Evolutionary conservation across 805 yeast species (phyloP).

Genomic region (Lipomyces yamadae): DNA sequence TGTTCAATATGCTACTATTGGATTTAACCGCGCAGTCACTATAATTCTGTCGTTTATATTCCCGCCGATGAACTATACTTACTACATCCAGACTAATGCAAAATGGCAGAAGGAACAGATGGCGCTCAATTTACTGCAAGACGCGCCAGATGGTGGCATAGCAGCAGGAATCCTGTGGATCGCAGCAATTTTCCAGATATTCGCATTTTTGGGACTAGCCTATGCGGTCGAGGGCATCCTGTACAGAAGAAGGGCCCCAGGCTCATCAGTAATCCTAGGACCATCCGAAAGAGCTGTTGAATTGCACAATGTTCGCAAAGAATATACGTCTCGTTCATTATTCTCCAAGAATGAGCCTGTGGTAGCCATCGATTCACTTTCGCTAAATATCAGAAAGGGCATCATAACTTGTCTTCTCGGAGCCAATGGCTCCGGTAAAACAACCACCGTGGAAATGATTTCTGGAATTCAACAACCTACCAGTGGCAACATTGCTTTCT

Average conservation of each 20-base stretch:
- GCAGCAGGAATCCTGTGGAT: conserved; percentile 21
- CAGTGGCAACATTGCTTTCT: conserved; percentile 39
- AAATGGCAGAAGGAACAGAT: conserved; percentile 7
- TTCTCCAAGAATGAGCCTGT: conserved; percentile 19
- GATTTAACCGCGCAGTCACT: conserved; percentile 18
- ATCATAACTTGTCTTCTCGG: conserved; percentile 45
- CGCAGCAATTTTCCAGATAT: conserved; percentile 12
- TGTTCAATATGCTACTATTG: conserved; percentile 30
- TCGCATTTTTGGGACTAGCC: conserved; percentile 2
- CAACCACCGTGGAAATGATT: conserved; percentile 46
- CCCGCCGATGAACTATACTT: conserved; percentile 45
- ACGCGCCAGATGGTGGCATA: conserved; percentile 11
- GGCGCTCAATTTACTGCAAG: not conserved
- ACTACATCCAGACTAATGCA: conserved; percentile 34
- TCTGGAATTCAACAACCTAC: conserved; percentile 38
- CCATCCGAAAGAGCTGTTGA: conserved; percentile 2
- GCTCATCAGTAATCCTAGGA: not conserved
- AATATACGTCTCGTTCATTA: not conserved
- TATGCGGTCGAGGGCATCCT: not conserved
- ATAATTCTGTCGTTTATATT: conserved; percentile 41
- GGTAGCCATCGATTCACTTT: conserved; percentile 42
- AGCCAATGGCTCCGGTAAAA: conserved; percentile 48
- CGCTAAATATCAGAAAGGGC: conserved; percentile 41
- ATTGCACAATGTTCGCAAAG: conserved; percentile 7
- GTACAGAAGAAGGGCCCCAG: not conserved